Percentiles rank a stretch among this genome's conserved stretches.
Evolutionary conservation across 2,329 filamentous ascomycete genomes (phyloP).

Genomic region (Aspergillus uvarum): DNA sequence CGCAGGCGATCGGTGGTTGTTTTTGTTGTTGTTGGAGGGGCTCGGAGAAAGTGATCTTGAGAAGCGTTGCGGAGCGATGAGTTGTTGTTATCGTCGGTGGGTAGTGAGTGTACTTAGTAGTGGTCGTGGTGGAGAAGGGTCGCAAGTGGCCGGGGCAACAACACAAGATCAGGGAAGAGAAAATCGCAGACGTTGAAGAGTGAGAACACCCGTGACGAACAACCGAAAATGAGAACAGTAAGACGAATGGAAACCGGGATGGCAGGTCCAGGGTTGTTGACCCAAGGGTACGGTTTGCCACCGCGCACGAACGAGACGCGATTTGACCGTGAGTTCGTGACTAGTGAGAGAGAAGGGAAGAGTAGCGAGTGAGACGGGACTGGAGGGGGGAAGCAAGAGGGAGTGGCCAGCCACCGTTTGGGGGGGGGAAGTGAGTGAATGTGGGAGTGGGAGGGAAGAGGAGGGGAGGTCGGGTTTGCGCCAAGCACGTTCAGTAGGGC

Average conservation of each 20-base stretch:
- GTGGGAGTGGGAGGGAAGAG: conserved; percentile 4
- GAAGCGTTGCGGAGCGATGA: background rate
- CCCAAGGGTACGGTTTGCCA: conserved; percentile 35
- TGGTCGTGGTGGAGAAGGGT: conserved; percentile 1
- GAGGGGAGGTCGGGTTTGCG: background rate
- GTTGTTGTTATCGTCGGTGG: background rate
- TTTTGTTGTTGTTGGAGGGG: background rate
- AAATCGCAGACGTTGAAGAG: conserved; percentile 1
- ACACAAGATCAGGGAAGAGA: background rate
- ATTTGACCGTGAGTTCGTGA: background rate
- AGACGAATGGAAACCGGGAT: conserved; percentile 12
- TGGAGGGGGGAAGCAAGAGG: conserved; percentile 19
- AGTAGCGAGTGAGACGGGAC: background rate
- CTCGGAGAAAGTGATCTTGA: background rate
- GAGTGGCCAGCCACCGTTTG: conserved; percentile 19
- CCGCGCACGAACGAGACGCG: conserved; percentile 27
- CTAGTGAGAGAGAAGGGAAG: background rate
- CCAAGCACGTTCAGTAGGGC: conserved; percentile 2
- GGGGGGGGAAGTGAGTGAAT: too few relatives aligned
- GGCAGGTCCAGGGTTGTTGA: conserved; percentile 21
- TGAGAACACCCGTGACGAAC: conserved; percentile 1
- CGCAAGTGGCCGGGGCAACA: conserved; percentile 2
- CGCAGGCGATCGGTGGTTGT: background rate
- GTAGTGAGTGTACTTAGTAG: too few relatives aligned
- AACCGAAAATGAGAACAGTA: conserved; percentile 7